Evolutionary conservation across 176 grass and related monocot species (phyloP), one percentile per base, ranked within the genome.

Genomic region (Juncus inflexus): DNA sequence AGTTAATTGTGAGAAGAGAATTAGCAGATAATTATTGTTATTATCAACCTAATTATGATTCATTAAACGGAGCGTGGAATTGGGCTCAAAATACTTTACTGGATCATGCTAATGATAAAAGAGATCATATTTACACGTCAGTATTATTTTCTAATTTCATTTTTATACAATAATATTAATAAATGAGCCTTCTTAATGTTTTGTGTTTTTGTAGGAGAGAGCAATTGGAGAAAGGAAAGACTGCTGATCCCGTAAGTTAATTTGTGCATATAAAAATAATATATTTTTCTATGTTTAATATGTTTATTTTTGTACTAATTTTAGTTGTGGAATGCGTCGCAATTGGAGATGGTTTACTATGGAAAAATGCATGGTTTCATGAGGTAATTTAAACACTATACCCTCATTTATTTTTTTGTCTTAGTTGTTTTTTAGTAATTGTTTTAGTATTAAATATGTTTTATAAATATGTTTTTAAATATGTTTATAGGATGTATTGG

Each of bases 291-390:
- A 55, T 12, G 42, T 54, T 16, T 8, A 12, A 2, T 69, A 35
- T 39, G 49, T 6, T 12, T 50, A 38, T 35, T 36, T 66, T 10
- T 4, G 4, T 70, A 42, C 15, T 69, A 58, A 55, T 65, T 65
- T 71, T 82, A 96, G 91, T 77, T 96, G 3, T 96, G 91, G 91
- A 96, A 96, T 88, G 91, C 91, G 72, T 96, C 91, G 12, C 91
- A 96, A 37, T 64, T 88, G 64, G 91, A 96, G 79, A 87, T 96
- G 91, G 79, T 96, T 47, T 80, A 78, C 52, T 50, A 72, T 83
- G 91, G 91, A 64, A 96, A 91, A 75, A 96, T 96, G 91, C 91
- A 96, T 65, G 91, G 91, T 67, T 96, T 86, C 82, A 96, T 96
- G 91, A 40, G 91, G 91, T 96, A 87, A 69, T 52, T 51, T 63